Base-by-base conservation (phyloP, 345 rosid species). In the Pistacia integerrima region DNA sequence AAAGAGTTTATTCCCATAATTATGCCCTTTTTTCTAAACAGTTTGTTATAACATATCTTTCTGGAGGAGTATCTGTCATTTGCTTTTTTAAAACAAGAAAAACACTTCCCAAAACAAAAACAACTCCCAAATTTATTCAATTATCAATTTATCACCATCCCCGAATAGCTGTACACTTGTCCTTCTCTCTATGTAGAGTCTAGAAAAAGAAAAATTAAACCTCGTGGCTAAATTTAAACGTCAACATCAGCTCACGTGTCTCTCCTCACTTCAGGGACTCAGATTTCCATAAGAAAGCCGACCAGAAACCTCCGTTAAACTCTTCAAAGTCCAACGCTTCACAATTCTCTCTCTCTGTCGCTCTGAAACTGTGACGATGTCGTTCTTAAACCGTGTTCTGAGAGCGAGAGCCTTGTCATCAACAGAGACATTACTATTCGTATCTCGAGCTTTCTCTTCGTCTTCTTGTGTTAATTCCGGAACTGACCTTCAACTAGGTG, bases 401-500 rank as follows among this genome's bases (percentile, higher is more conserved):
- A 73, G 77, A 18, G 79, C 82, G 49, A 82, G 73, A 58, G 68
- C 41, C 68, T 77, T 69, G 11, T 5, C 71, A 17, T 22, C 83
- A 38, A 7, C 69, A 46, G 41, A 80, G 9, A 12, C 71, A 8
- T 8, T 82, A 49, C 68, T 76, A 18, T 71, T 82, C 60, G 28
- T 82, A 0, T 64, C 78, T 38, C 78, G 84, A 76, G 57, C 79
- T 75, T 46, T 78, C 1, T 76, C 80, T 52, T 67, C 82, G 14
- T 58, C 74, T 60, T 80, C 71, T 2, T 72, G 16, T 82, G 11
- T 72, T 80, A 85, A 78, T 81, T 78, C 94, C 38, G 82, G 77
- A 44, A 75, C 79, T 73, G 88, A 81, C 82, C 82, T 85, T 68
- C 72, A 83, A 41, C 80, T 81, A 36, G 72, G 52, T 79, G n/a